Conservation (phyloP, 257 asterid species). For the Gentiana macrophylla region DNA sequence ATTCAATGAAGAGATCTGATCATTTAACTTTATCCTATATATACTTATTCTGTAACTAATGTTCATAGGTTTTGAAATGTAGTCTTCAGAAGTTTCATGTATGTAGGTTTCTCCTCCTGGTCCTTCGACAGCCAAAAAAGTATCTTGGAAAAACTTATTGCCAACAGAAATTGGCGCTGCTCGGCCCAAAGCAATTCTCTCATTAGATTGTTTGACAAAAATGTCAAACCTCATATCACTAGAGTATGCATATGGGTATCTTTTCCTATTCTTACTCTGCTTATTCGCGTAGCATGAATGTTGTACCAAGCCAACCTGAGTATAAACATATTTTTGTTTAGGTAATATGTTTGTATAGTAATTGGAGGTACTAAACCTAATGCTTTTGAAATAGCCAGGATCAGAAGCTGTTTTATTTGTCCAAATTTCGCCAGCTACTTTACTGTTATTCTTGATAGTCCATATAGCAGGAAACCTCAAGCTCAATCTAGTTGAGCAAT, state of each 20-base stretch:
- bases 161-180: constrained; percentile 37
- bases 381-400: constrained; percentile 26
- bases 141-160: constrained; percentile 10
- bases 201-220: constrained; percentile 17
- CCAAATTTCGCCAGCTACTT: constrained; percentile 43
- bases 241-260: constrained; percentile 37
- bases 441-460: constrained; percentile 26
- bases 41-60: constrained; percentile 43
- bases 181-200: constrained; percentile 28
- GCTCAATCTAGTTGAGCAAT: constrained; percentile 43
- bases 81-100: constrained; percentile 6
- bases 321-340: constrained; percentile 41
- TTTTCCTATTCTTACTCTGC: constrained; percentile 10
- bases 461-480: constrained; percentile 33
- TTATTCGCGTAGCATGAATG: constrained; percentile 17
- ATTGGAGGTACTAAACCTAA: constrained; percentile 13
- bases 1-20: constrained; percentile 6
- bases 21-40: background rate
- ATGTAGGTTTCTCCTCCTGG: background rate
- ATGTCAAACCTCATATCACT: constrained; percentile 43
- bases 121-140: background rate
- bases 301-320: constrained; percentile 24
- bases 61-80: constrained; percentile 12
- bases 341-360: constrained; percentile 2
- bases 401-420: constrained; percentile 27